These are phyloP conservation scores for Echinosophora koreensis DNA, from an alignment of 306 rosid genomes.

Conservation along the genomic window DNA sequence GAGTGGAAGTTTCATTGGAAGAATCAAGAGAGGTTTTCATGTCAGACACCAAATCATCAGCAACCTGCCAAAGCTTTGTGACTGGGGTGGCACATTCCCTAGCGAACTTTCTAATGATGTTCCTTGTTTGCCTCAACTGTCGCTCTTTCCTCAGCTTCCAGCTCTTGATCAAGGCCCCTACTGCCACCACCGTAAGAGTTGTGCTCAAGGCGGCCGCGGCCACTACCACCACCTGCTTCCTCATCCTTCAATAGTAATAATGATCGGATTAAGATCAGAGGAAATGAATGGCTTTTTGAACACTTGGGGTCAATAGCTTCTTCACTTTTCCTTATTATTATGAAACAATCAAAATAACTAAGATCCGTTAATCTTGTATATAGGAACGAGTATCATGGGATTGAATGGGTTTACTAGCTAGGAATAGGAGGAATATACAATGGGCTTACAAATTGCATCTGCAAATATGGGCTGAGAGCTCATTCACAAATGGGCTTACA, in stretches of 20 bases:
- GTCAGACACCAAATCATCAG: constrained; percentile 60
- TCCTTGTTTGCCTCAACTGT: constrained; percentile 49
- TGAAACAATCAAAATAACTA: constrained; percentile 44
- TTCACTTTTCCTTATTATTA: not conserved
- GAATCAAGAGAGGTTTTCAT: constrained; percentile 63
- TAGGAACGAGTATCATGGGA: constrained; percentile 56
- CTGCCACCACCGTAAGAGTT: constrained; percentile 41
- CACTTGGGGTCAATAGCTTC: not conserved
- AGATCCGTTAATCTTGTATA: constrained; percentile 45
- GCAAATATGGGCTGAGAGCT: not conserved
- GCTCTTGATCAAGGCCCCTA: constrained; percentile 42
- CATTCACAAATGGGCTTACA: constrained; percentile 6
- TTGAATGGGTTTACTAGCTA: constrained; percentile 41
- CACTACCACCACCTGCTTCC: constrained; percentile 53
- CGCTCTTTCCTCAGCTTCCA: constrained; percentile 59
- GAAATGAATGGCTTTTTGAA: not conserved
- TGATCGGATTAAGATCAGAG: constrained; percentile 15
- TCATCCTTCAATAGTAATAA: constrained; percentile 42
- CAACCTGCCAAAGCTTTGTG: constrained; percentile 59
- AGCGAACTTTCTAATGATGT: constrained; percentile 60
- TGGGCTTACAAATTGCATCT: not conserved
- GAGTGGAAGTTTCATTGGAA: constrained; percentile 46
- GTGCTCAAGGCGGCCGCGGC: constrained; percentile 51
- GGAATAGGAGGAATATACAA: not conserved
- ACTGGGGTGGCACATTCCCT: constrained; percentile 72